These are phyloP conservation scores for Ganoderma resinaceum DNA, from an alignment of 1,284 basidiomycete species.

Conservation along the genomic window DNA sequence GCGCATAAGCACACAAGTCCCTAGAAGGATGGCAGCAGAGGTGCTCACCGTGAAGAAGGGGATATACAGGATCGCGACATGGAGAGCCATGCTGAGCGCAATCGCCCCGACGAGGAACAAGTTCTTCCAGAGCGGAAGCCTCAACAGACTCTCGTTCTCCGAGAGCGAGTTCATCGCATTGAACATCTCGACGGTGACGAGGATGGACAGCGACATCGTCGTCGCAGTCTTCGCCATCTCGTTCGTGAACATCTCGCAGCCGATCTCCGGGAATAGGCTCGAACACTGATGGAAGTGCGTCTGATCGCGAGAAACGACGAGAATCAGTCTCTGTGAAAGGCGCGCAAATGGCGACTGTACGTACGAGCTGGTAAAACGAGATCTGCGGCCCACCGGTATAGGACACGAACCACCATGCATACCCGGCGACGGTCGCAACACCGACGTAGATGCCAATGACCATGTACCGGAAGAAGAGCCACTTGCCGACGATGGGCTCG, in stretches of 20 bases:
- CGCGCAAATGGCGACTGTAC: slow-evolving; percentile 43
- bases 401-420: slow-evolving; percentile 99
- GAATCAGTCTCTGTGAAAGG: background rate
- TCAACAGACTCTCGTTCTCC: slow-evolving; percentile 95
- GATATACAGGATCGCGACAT: slow-evolving; percentile 95
- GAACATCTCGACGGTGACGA: slow-evolving; percentile 98
- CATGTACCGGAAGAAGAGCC: slow-evolving; percentile 97
- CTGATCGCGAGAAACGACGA: slow-evolving; percentile 46
- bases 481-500: slow-evolving; percentile 91
- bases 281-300: slow-evolving; percentile 96
- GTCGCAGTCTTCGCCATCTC: slow-evolving; percentile 87
- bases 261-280: slow-evolving; percentile 83
- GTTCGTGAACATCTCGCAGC: slow-evolving; percentile 94
- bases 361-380: slow-evolving; percentile 88
- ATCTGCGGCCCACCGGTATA: slow-evolving; percentile 93
- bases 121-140: slow-evolving; percentile 93
- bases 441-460: slow-evolving; percentile 95
- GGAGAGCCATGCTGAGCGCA: slow-evolving; percentile 88
- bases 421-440: slow-evolving; percentile 93
- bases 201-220: slow-evolving; percentile 94
- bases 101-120: slow-evolving; percentile 91
- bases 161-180: slow-evolving; percentile 99
- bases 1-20: background rate
- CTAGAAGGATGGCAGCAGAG: background rate
- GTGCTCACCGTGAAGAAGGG: slow-evolving; percentile 88